Base-by-base conservation (phyloP, 1,284 basidiomycete species). In the Melampsora americana region DNA sequence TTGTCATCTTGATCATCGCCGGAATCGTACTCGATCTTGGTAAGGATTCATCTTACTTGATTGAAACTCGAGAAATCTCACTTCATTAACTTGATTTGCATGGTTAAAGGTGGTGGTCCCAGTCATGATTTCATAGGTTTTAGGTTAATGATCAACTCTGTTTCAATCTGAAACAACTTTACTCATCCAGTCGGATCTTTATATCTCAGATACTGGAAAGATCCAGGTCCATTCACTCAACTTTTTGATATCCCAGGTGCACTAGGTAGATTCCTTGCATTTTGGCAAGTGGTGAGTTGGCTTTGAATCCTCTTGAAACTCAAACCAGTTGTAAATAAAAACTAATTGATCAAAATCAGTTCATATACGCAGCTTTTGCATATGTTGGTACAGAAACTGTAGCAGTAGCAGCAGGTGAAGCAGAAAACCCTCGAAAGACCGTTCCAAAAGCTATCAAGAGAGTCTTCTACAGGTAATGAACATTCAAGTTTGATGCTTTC, bases 11-110 rank as follows among this genome's bases (percentile, higher is more conserved):
- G 65, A 87, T 90, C 78, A 80, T 91, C 68, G 84, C 86, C 72
- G 89, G 89, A 69, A 84, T 91, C 66, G 83, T 90, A 77, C 86
- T 92, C 71, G 89, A 90, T 80, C 86, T 90, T 23, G 90, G 90
- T 71, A 90, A 90, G 78, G 89, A 87, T 2, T 14, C 9, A 44
- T 44, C 89, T 89, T 0, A 78, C n/a, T 42, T 28, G 35, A 39
- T 23, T 59, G 30, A 30, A 14, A 7, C 5, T n/a, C 12, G 6
- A n/a, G 14, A 16, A 18, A 73, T 0, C 16, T 28, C 65, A 18
- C 69, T 61, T 46, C 44, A 16, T 3, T 84, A 86, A 73, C 88
- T 88, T 70, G 84, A 91, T 62, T 91, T 71, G 89, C 90, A 80
- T 86, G 53, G 79, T 87, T 83, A 87, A 89, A 32, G 90, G 90